Percentiles rank a stretch among this genome's conserved stretches.
Conservation (phyloP, 2,329 filamentous ascomycete genomes). For the Diaporthe helianthi region DNA sequence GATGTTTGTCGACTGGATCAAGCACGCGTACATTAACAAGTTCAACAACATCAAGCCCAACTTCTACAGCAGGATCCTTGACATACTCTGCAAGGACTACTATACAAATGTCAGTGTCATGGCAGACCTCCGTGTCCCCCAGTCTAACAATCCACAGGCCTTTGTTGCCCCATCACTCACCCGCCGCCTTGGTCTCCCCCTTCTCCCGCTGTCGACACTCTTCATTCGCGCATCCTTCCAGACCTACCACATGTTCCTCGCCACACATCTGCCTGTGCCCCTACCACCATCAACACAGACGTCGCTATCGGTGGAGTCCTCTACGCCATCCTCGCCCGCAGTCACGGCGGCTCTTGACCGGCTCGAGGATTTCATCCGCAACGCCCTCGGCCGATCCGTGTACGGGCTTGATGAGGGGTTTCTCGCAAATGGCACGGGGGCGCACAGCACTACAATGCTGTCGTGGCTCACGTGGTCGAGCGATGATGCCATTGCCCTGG, state of each 20-base stretch:
- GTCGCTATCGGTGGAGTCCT: conserved; percentile 68
- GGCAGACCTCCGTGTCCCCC: not conserved
- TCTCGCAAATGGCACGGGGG: conserved; percentile 27
- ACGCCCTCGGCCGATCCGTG: conserved; percentile 76
- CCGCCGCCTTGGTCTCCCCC: conserved; percentile 85
- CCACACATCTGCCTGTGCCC: conserved; percentile 81
- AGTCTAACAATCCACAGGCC: conserved; percentile 58
- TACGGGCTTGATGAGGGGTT: conserved; percentile 63
- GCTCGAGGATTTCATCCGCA: conserved; percentile 78
- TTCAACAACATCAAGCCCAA: conserved; percentile 96
- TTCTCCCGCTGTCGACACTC: conserved; percentile 90
- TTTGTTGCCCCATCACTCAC: conserved; percentile 92
- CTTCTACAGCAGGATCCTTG: conserved; percentile 88
- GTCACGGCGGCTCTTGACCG: conserved; percentile 80
- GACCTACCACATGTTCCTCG: conserved; percentile 97
- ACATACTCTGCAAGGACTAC: conserved; percentile 96
- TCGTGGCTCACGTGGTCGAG: conserved; percentile 64
- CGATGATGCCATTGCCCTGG: conserved; percentile 76
- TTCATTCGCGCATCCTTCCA: conserved; percentile 95
- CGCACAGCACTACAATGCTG: conserved; percentile 44
- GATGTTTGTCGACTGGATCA: conserved; percentile 96
- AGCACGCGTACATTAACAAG: conserved; percentile 97
- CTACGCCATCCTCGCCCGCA: conserved; percentile 71
- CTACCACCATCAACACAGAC: conserved; percentile 70
- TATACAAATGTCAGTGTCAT: conserved; percentile 79